These are phyloP conservation scores for Pichia kluyveri DNA, from an alignment of 805 yeast species.

Conservation along the genomic window DNA sequence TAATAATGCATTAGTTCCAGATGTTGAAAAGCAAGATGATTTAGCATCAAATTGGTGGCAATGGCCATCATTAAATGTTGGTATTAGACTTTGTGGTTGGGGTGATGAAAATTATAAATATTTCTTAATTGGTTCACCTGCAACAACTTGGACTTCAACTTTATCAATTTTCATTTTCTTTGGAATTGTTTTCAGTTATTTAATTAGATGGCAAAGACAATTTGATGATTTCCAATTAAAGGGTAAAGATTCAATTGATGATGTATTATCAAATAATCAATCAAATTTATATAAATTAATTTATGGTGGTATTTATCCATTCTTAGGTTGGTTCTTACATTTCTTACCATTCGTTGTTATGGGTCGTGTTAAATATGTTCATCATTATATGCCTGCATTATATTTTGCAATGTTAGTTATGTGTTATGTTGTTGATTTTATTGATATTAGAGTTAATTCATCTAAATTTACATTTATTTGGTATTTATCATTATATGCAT, in stretches of 20 bases:
- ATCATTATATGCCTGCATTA: conserved; percentile 91
- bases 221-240: conserved; percentile 40
- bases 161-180: conserved; percentile 48
- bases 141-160: conserved; percentile 69
- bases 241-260: conserved; percentile 11
- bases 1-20: conserved; percentile 75
- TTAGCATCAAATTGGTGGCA: conserved; percentile 75
- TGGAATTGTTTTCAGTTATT: conserved; percentile 32
- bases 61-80: conserved; percentile 76
- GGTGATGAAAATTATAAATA: conserved; percentile 47
- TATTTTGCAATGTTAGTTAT: conserved; percentile 84
- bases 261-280: conserved; percentile 4
- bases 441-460: conserved; percentile 16
- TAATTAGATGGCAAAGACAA: conserved; percentile 82
- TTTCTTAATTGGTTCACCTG: conserved; percentile 68
- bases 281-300: conserved; percentile 25
- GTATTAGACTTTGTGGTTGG: conserved; percentile 75
- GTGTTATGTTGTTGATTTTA: conserved; percentile 47
- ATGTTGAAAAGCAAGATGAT: conserved; percentile 62
- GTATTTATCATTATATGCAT: conserved; percentile 38
- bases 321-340: conserved; percentile 86
- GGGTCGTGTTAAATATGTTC: conserved; percentile 96
- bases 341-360: conserved; percentile 81
- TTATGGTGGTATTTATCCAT: conserved; percentile 73
- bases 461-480: conserved; percentile 21